Evolutionary conservation across 2,329 filamentous ascomycete species (phyloP).

Genomic region (Colletotrichum noveboracense): DNA sequence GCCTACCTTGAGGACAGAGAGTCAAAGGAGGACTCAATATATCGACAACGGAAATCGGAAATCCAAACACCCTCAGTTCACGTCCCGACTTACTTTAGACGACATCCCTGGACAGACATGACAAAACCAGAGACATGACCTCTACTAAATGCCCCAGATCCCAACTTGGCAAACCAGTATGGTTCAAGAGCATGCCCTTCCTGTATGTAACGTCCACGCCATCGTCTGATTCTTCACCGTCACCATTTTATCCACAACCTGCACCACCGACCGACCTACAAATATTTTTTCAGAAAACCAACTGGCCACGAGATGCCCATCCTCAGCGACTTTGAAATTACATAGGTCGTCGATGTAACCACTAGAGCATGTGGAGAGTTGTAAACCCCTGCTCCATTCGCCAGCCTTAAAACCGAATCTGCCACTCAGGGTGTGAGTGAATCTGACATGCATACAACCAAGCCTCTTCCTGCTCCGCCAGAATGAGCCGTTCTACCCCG

Average conservation of each 20-base stretch:
- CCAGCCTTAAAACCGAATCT: neutral
- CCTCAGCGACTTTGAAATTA: neutral
- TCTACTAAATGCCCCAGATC: no score
- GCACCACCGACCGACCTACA: rapidly evolving
- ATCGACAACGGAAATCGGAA: neutral
- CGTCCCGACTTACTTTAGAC: neutral
- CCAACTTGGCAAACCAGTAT: no score
- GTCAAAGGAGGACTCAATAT: neutral
- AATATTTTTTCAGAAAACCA: neutral
- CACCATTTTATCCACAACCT: neutral
- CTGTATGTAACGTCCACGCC: neutral
- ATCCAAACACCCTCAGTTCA: neutral
- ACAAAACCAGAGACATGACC: no score
- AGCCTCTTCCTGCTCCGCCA: neutral
- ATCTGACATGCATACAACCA: neutral
- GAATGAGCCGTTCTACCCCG: neutral
- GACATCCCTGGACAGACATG: neutral
- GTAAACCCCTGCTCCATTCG: neutral
- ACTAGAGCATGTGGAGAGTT: neutral
- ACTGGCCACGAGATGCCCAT: neutral
- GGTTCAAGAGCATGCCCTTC: no score
- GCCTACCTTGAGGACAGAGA: neutral
- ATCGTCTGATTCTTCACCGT: neutral
- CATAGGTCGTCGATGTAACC: neutral
- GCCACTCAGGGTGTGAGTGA: neutral